Evolutionary conservation across 495 filamentous ascomycete species (phyloP), one percentile per base, ranked within the genome.

Genomic region (Hypoxylon fuscum): DNA sequence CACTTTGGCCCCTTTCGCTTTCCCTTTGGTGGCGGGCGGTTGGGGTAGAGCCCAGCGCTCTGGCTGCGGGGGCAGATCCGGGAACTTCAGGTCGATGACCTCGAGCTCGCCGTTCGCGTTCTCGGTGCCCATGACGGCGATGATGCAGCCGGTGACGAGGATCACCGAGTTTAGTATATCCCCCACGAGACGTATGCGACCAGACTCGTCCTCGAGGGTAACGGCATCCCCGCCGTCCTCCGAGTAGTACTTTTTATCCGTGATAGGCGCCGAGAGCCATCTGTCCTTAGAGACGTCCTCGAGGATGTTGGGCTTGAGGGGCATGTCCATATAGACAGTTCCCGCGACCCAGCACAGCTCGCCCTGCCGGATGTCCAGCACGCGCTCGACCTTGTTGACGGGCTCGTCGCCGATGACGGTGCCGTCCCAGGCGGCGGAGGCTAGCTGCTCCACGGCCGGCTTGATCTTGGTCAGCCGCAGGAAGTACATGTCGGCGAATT

Each of bases 401-500:
- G 73, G 79, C 72, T 97, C 93, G 31, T 86, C 89, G 5, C 85
- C 91, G 67, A 97, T 88, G 77, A 92, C 80, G 43, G 88, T 87
- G 51, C 83, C 88, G 18, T 87, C 82, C 93, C 94, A 98, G 14
- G 88, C 86, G 21, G 87, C 85, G 17, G 71, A 70, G 1, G 93
- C 95, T 46, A 89, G 78, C 55, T 83, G 73, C 72, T 95, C 91
- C 0, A 96, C 89, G 0, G 83, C 83, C 6, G 93, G 90, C 74
- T 96, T 97, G 70, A 99, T 84, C 72, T 88, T 89, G 6, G 90
- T 85, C 10, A 98, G 83, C 31, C 96, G 90, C 64, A 97, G 75
- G 72, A 97, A 98, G 79, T 99, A 99, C 84, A 97, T 91, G 68
- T 97, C 93, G 56, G 87, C 90, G 85, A 89, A 99, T 80, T 99